These are phyloP conservation scores for Macrolepiota fuliginosa DNA, from an alignment of 768 basidiomycete species.

Conservation along the genomic window DNA sequence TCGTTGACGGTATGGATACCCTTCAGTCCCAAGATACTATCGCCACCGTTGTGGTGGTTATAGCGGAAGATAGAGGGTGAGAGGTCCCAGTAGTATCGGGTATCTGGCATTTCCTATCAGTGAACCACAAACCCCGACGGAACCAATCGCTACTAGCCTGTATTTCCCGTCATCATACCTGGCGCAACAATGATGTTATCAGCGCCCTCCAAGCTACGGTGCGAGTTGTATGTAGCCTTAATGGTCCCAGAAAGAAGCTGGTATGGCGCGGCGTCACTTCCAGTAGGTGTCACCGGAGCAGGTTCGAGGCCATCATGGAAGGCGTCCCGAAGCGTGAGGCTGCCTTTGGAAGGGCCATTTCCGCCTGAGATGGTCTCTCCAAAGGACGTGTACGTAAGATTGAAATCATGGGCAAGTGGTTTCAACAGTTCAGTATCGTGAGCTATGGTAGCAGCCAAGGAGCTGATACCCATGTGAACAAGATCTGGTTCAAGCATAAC, in stretches of 20 bases:
- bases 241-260: conserved; percentile 61
- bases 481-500: not conserved
- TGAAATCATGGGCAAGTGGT: conserved; percentile 47
- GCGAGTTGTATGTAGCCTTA: conserved; percentile 55
- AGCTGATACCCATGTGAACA: conserved; percentile 22
- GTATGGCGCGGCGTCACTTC: conserved; percentile 42
- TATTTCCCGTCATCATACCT: conserved; percentile 59
- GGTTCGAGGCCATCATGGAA: conserved; percentile 56
- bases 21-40: conserved; percentile 25
- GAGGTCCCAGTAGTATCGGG: conserved; percentile 56
- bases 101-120: conserved; percentile 39
- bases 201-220: conserved; percentile 31
- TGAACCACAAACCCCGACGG: not conserved
- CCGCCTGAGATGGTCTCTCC: conserved; percentile 36
- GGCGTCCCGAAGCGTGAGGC: conserved; percentile 49
- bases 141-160: conserved; percentile 32
- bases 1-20: conserved; percentile 75
- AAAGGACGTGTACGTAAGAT: conserved; percentile 60
- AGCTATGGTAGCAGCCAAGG: conserved; percentile 40
- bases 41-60: conserved; percentile 38
- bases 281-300: conserved; percentile 59
- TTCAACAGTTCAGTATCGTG: conserved; percentile 45
- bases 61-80: conserved; percentile 71
- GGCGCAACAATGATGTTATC: conserved; percentile 46
- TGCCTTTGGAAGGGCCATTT: conserved; percentile 37